A percentile compares a stretch with the other conserved stretches of the same genome.
phyloP scores from a whole-genome alignment of 2,329 filamentous ascomycete species.

The Fusarium foetens region DNA sequence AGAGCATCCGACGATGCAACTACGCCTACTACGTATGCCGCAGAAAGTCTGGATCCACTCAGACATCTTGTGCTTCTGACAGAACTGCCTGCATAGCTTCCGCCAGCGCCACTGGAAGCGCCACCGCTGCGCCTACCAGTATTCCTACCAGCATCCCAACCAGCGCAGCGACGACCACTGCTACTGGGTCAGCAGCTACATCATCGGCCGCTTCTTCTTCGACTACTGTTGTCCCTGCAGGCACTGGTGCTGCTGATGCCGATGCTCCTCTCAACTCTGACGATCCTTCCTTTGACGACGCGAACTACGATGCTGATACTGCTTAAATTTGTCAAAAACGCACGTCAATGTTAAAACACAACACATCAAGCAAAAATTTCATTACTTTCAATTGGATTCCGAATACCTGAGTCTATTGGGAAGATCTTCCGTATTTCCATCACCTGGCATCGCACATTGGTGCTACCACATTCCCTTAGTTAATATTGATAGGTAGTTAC shows the following conservation, averaged over 20 bases:
- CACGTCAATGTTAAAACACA: not conserved
- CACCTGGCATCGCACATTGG: not conserved
- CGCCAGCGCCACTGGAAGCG: not conserved
- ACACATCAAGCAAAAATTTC: not conserved
- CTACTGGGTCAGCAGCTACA: not conserved
- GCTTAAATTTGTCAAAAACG: not conserved
- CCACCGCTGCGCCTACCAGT: not conserved
- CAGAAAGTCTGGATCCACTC: not conserved
- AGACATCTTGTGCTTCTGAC: not conserved
- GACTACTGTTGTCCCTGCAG: not conserved
- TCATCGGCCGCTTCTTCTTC: not conserved
- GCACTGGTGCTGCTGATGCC: not conserved
- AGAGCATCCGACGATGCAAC: not conserved
- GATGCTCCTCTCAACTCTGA: not conserved
- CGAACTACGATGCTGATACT: not conserved
- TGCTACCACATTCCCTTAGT: not conserved
- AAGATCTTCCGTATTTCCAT: not conserved
- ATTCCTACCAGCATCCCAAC: not conserved
- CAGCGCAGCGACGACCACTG: not conserved
- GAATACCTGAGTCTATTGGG: not conserved
- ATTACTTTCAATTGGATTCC: not conserved
- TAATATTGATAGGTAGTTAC: not conserved
- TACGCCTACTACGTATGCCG: slow-evolving; percentile 7
- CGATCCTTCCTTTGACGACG: not conserved
- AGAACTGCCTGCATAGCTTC: not conserved